phyloP scores from a whole-genome alignment of 78 protist species.

The Emiliania huxleyi region DNA sequence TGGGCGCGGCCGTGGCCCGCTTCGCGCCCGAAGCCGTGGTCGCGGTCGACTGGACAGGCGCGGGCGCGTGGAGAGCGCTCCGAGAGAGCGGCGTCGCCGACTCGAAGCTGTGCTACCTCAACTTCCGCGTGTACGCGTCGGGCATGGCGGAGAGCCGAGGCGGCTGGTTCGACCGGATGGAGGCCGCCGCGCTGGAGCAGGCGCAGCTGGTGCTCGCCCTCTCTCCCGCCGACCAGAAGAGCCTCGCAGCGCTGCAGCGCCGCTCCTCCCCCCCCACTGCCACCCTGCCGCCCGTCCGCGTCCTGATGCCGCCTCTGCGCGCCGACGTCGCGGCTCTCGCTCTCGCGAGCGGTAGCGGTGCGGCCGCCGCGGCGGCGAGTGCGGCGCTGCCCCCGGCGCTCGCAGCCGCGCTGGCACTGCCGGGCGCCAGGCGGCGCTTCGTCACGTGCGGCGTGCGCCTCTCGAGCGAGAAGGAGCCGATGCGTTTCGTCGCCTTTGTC shows the following conservation, averaged over 20 bases:
- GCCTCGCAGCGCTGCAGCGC: no score
- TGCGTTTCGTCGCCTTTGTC: neutral
- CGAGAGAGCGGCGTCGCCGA: neutral
- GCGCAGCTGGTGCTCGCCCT: no score
- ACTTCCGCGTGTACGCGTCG: neutral
- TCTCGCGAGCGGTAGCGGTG: no score
- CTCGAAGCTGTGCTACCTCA: neutral
- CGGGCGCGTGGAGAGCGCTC: neutral
- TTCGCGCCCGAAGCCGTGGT: neutral
- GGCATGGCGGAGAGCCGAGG: neutral
- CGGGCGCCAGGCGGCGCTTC: neutral
- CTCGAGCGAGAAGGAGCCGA: neutral
- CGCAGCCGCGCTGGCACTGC: no score
- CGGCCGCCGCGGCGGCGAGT: no score
- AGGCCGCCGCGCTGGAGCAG: no score
- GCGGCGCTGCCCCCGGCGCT: no score
- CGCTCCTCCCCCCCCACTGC: no score
- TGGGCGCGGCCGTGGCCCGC: neutral
- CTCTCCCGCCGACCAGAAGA: no score
- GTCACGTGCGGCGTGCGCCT: neutral
- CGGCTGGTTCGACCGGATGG: neutral
- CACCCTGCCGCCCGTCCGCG: no score
- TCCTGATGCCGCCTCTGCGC: no score
- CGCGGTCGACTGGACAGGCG: conserved; percentile 11
- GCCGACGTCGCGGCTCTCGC: no score